Base-by-base conservation (phyloP, 495 filamentous ascomycete species). In the Talaromyces trachyspermus region DNA sequence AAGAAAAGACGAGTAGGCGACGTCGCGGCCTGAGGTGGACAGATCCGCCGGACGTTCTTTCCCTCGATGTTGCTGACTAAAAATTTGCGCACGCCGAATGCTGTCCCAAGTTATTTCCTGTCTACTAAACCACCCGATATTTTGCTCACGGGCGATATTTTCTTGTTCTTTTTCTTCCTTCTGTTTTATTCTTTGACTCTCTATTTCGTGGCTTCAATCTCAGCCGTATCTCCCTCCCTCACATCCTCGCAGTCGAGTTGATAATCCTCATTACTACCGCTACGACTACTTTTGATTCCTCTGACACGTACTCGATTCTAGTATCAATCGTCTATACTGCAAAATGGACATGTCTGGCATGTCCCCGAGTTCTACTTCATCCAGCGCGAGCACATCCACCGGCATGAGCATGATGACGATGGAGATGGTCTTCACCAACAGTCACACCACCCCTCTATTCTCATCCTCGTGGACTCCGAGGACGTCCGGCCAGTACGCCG, bases 381-480 rank as follows among this genome's bases (percentile, higher is more conserved):
- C 39, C 39, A 12, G 9, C 17, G 45, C 37, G 9, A 42, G 50
- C 26, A 29, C 19, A 25, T 30, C 41, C 26, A 18, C 38, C 9
- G 19, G 38, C 17, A 42, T 23, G 15, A 2, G 6, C 27, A 39
- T 39, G 17, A 57, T 57, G 56, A 43, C 49, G 15, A 73, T 74
- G 70, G 14, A 49, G 27, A 64, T 68, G 58, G 55, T 63, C 38
- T 95, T 95, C 71, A 78, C 75, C 47, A 81, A 74, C 55, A 61
- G 68, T 48, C 81, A 77, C 36, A 66, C 57, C 50, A 90, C 86
- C 0, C 71, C 89, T 1, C 79, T 95, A 50, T 95, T 78, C 74
- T 85, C 86, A 5, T 52, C 66, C 0, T 51, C 64, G 25, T 96
- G 89, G 89, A 82, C 80, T 4, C 91, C 90, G 9, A 68, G 56